Conservation (phyloP, 148 eudicot species). For the Vaccinium darrowii region DNA sequence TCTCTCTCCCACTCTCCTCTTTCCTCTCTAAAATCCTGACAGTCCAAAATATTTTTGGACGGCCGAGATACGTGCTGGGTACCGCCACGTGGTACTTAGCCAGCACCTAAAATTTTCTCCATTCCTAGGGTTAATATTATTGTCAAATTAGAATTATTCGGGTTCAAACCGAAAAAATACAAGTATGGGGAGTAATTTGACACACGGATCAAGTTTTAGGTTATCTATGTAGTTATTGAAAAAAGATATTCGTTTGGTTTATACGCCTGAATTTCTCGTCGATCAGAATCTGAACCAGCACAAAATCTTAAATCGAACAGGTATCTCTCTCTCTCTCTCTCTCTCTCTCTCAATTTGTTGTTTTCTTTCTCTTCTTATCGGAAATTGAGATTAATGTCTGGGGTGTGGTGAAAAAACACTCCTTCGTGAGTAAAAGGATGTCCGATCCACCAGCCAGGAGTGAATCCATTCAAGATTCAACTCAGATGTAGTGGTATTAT, state of each 20-base stretch:
- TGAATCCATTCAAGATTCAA: neutral
- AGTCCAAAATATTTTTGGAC: too few relatives aligned
- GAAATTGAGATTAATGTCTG: neutral
- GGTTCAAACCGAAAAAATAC: neutral
- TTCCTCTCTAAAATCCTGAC: too few relatives aligned
- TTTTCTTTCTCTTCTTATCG: neutral
- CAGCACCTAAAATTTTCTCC: too few relatives aligned
- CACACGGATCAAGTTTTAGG: neutral
- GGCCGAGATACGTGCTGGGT: too few relatives aligned
- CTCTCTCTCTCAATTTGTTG: neutral
- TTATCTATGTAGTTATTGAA: neutral
- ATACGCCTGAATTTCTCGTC: neutral
- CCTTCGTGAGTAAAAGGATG: neutral
- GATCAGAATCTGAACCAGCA: neutral
- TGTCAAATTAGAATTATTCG: too few relatives aligned
- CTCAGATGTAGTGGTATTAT: neutral
- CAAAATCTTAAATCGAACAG: neutral
- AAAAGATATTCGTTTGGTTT: neutral
- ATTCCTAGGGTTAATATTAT: too few relatives aligned
- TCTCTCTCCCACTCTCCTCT: too few relatives aligned
- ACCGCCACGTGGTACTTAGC: too few relatives aligned
- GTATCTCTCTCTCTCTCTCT: neutral
- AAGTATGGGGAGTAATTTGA: neutral
- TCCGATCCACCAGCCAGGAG: neutral
- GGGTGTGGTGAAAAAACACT: neutral